phyloP scores from a whole-genome alignment of 2,329 filamentous ascomycete species.

The Hymenoscyphus repandus region DNA sequence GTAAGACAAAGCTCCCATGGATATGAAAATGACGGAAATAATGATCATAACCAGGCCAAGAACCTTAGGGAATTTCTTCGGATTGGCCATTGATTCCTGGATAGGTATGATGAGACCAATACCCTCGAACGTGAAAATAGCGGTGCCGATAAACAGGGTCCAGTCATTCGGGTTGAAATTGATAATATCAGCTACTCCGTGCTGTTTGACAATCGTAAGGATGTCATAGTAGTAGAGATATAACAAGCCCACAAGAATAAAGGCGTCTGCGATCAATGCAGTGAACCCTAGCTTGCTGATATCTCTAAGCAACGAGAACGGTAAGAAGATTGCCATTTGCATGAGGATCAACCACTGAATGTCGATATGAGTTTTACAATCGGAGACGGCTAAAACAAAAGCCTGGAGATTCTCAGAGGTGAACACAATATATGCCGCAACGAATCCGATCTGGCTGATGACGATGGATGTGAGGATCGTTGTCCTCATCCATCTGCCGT shows the following conservation, averaged over 20 bases:
- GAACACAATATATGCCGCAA: conserved; percentile 94
- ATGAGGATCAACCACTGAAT: conserved; percentile 88
- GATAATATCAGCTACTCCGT: conserved; percentile 77
- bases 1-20: conserved; percentile 89
- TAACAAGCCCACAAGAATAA: conserved; percentile 86
- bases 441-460: conserved; percentile 90
- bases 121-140: conserved; percentile 98
- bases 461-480: conserved; percentile 90
- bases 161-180: conserved; percentile 88
- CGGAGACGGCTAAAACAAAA: conserved; percentile 84
- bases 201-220: conserved; percentile 67
- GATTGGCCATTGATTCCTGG: conserved; percentile 92
- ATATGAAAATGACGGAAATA: conserved; percentile 85
- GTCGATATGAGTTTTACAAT: conserved; percentile 79
- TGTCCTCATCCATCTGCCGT: conserved; percentile 82
- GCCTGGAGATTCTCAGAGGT: conserved; percentile 93
- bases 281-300: conserved; percentile 97
- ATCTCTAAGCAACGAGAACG: conserved; percentile 88
- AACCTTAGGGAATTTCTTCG: conserved; percentile 83
- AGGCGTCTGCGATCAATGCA: conserved; percentile 85
- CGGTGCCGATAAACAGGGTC: conserved; percentile 97
- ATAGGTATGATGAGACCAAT: conserved; percentile 98
- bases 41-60: conserved; percentile 90
- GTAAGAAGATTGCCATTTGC: conserved; percentile 93
- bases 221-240: conserved; percentile 97